A percentile compares a stretch with the other conserved stretches of the same genome.
phyloP scores from a whole-genome alignment of 2,329 filamentous ascomycete genomes.

The Colletotrichum karsti region DNA sequence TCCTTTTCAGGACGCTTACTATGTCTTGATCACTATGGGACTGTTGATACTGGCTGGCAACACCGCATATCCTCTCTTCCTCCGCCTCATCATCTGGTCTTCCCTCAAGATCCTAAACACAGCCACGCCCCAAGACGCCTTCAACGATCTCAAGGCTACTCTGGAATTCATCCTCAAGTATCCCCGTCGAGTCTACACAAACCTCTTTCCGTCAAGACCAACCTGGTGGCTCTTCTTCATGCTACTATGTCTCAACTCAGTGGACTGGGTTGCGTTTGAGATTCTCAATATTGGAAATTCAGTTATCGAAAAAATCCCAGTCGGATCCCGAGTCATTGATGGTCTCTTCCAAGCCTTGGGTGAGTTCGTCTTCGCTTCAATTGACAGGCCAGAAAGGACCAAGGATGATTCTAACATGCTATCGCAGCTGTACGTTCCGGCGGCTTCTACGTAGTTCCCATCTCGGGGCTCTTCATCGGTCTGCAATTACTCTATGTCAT shows the following conservation, averaged over 20 bases:
- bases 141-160: conserved; percentile 54
- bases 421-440: conserved; percentile 66
- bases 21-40: conserved; percentile 62
- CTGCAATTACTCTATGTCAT: conserved; percentile 68
- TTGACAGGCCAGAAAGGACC: rapidly evolving
- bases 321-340: conserved; percentile 65
- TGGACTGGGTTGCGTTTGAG: conserved; percentile 73
- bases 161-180: conserved; percentile 64
- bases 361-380: conserved; percentile 38
- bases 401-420: background rate
- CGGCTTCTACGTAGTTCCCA: conserved; percentile 73
- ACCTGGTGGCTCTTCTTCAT: conserved; percentile 74
- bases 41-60: conserved; percentile 71
- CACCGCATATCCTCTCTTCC: conserved; percentile 71
- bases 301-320: conserved; percentile 58
- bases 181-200: conserved; percentile 67
- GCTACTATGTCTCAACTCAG: conserved; percentile 67
- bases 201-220: conserved; percentile 69
- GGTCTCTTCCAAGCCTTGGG: conserved; percentile 71
- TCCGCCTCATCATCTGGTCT: conserved; percentile 67
- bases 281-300: conserved; percentile 71
- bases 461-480: conserved; percentile 63
- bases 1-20: conserved; percentile 62
- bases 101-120: conserved; percentile 50
- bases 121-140: conserved; percentile 46